Conservation (phyloP, 2,329 filamentous ascomycete species). For the Arthrobotrys sinensis region DNA sequence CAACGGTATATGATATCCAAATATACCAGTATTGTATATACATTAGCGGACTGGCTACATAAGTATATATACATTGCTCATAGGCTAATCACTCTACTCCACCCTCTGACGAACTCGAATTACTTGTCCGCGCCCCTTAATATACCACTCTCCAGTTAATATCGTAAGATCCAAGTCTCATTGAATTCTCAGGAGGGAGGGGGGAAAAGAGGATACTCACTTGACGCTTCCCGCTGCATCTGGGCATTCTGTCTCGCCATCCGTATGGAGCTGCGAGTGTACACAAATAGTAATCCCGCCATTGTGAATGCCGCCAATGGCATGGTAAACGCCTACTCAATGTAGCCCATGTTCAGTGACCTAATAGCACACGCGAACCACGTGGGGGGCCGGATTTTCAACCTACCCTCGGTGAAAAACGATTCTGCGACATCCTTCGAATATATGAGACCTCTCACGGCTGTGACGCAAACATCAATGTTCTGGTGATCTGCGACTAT, state of each 20-base stretch:
- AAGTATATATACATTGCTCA: neutral
- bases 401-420: conserved; percentile 55
- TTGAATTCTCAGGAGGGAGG: neutral
- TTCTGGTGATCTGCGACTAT: neutral
- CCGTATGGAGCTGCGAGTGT: conserved; percentile 77
- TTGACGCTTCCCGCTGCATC: conserved; percentile 73
- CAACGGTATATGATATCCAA: neutral
- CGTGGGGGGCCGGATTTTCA: neutral
- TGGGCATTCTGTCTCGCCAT: conserved; percentile 78
- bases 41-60: neutral
- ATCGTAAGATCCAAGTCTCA: neutral
- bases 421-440: conserved; percentile 21
- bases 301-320: conserved; percentile 73
- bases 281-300: conserved; percentile 73
- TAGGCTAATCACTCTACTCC: neutral
- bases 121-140: neutral
- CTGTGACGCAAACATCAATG: neutral
- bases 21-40: neutral
- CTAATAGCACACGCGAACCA: neutral
- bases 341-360: conserved; percentile 1
- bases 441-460: neutral
- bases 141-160: neutral
- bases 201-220: neutral
- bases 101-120: neutral
- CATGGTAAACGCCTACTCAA: conserved; percentile 69